Evolutionary conservation across 2,329 filamentous ascomycete species (phyloP).

Genomic region (Neophaeococcomyces mojaviensis): DNA sequence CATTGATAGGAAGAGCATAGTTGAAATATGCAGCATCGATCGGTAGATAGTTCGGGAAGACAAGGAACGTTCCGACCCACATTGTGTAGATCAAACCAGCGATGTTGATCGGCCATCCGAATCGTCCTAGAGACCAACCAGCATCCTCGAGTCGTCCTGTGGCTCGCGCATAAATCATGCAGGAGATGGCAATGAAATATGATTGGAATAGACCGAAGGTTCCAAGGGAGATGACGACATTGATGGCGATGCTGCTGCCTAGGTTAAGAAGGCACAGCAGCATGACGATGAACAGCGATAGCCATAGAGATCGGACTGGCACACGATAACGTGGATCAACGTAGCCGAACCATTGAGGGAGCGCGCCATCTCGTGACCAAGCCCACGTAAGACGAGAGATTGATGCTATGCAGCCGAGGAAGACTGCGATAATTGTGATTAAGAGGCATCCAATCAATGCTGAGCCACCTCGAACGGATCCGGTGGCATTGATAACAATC

Average conservation of each 20-base stretch:
- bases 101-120: constrained; percentile 29
- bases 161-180: constrained; percentile 14
- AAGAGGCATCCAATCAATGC: constrained; percentile 13
- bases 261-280: constrained; percentile 35
- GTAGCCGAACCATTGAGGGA: constrained; percentile 34
- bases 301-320: constrained; percentile 32
- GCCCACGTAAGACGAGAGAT: constrained; percentile 44
- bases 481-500: constrained; percentile 16
- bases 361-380: constrained; percentile 42
- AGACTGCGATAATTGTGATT: constrained; percentile 12
- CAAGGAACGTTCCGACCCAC: constrained; percentile 27
- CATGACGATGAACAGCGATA: constrained; percentile 30
- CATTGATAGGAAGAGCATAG: constrained; percentile 30
- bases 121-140: constrained; percentile 18
- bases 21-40: constrained; percentile 32
- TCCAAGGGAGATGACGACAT: constrained; percentile 33
- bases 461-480: constrained; percentile 11
- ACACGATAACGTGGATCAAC: constrained; percentile 29
- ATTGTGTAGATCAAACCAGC: constrained; percentile 29
- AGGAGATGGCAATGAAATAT: constrained; percentile 31
- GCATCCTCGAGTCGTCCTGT: not conserved
- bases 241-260: constrained; percentile 30
- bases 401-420: constrained; percentile 31
- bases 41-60: constrained; percentile 29
- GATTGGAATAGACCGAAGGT: constrained; percentile 32